Evolutionary conservation across 129 eudicot species (phyloP).

Genomic region (Flaveria trinervia): DNA sequence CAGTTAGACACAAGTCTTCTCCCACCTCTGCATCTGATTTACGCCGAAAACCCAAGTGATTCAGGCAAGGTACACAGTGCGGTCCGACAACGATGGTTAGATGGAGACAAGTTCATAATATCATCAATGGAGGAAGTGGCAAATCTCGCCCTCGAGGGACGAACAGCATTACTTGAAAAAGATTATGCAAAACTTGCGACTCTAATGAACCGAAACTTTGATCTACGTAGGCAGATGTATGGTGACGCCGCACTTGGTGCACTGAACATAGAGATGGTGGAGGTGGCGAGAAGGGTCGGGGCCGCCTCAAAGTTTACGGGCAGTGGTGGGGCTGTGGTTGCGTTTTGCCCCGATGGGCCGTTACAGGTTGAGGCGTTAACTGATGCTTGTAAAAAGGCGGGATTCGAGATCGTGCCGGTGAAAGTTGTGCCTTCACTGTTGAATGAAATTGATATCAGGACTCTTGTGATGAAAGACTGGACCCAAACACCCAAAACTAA

Average conservation of each 20-base stretch:
- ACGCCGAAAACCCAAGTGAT: slow-evolving; percentile 99
- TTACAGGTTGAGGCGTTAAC: slow-evolving; percentile 66
- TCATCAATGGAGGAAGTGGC: slow-evolving; percentile 83
- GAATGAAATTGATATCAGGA: slow-evolving; percentile 49
- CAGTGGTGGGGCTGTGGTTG: slow-evolving; percentile 97
- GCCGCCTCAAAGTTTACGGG: slow-evolving; percentile 95
- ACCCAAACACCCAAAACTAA: neutral
- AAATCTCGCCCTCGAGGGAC: slow-evolving; percentile 68
- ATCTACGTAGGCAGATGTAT: slow-evolving; percentile 81
- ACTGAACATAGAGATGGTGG: slow-evolving; percentile 86
- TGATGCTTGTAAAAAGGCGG: slow-evolving; percentile 63
- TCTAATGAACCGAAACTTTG: slow-evolving; percentile 89
- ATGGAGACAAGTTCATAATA: slow-evolving; percentile 81
- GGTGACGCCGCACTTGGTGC: slow-evolving; percentile 87
- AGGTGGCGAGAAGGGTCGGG: slow-evolving; percentile 78
- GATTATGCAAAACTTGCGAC: slow-evolving; percentile 63
- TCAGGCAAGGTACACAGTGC: slow-evolving; percentile 98
- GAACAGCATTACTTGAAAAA: slow-evolving; percentile 59
- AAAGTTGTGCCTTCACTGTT: slow-evolving; percentile 57
- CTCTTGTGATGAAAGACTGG: slow-evolving; percentile 30
- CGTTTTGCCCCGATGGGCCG: slow-evolving; percentile 70
- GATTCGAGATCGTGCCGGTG: slow-evolving; percentile 55
- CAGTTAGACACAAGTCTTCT: slow-evolving; percentile 78
- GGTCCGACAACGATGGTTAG: slow-evolving; percentile 85
- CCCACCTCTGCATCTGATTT: slow-evolving; percentile 84